A percentile compares a stretch with the other conserved stretches of the same genome.
These are phyloP conservation scores for Hippophae rhamnoides DNA, from an alignment of 306 rosid genomes.

Conservation along the genomic window DNA sequence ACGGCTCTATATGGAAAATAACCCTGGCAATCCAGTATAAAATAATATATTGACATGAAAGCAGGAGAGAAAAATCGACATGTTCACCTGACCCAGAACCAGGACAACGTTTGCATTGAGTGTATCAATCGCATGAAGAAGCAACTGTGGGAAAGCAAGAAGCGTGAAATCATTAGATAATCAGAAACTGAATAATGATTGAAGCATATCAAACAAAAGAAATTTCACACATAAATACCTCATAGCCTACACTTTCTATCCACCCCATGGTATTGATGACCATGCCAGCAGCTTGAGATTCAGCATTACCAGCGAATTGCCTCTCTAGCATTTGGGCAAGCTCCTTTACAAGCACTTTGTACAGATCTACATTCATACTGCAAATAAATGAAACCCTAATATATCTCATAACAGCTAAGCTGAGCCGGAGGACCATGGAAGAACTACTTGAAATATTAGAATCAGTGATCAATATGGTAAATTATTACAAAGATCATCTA, in stretches of 20 bases:
- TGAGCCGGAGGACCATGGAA: not conserved
- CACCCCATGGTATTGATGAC: constrained; percentile 99
- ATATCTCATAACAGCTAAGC: constrained; percentile 17
- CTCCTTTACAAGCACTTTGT: constrained; percentile 86
- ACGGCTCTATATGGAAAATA: no score
- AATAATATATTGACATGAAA: not conserved
- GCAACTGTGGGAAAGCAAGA: constrained; percentile 53
- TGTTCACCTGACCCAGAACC: constrained; percentile 89
- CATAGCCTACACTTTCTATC: constrained; percentile 96
- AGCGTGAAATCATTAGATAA: constrained; percentile 2
- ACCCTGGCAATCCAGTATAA: no score
- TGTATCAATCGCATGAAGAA: constrained; percentile 76
- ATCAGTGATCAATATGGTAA: not conserved
- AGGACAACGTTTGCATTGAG: constrained; percentile 76
- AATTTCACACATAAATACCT: constrained; percentile 34
- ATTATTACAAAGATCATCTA: not conserved
- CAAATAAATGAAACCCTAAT: constrained; percentile 5
- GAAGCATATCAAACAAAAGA: constrained; percentile 2
- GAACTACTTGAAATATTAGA: not conserved
- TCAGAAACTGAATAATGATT: not conserved
- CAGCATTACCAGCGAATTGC: constrained; percentile 72
- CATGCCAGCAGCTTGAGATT: constrained; percentile 93
- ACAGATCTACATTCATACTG: constrained; percentile 81
- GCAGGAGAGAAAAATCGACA: constrained; percentile 1
- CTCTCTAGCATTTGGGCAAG: constrained; percentile 74